Evolutionary conservation across 2,329 filamentous ascomycete genomes (phyloP).

Genomic region (Paraphaeosphaeria minitans): DNA sequence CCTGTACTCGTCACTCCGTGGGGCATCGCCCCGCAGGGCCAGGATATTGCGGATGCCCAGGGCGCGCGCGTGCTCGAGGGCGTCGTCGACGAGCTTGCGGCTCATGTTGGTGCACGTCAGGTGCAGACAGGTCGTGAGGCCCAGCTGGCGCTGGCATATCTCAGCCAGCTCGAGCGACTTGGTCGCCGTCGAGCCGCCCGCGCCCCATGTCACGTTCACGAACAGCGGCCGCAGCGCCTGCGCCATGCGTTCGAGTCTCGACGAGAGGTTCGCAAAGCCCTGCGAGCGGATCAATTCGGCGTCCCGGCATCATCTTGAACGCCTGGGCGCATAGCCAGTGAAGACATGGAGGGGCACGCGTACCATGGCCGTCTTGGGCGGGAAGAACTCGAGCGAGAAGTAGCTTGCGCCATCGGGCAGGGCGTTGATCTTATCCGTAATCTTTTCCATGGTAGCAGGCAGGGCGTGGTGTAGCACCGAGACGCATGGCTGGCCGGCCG

Average conservation of each 20-base stretch:
- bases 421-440: slow-evolving; percentile 93
- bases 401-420: slow-evolving; percentile 81
- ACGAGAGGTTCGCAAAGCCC: slow-evolving; percentile 91
- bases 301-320: slow-evolving; percentile 12
- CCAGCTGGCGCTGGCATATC: slow-evolving; percentile 89
- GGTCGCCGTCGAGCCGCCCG: slow-evolving; percentile 85
- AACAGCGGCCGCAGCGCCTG: slow-evolving; percentile 89
- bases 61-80: slow-evolving; percentile 86
- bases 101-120: slow-evolving; percentile 99
- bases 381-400: slow-evolving; percentile 99
- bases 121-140: slow-evolving; percentile 92
- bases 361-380: slow-evolving; percentile 91
- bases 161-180: slow-evolving; percentile 95
- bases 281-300: slow-evolving; percentile 36
- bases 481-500: slow-evolving; percentile 36
- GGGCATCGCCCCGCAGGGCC: slow-evolving; percentile 88
- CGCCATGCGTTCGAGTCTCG: slow-evolving; percentile 93
- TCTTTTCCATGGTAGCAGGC: slow-evolving; percentile 59
- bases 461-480: slow-evolving; percentile 21
- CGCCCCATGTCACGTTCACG: slow-evolving; percentile 97
- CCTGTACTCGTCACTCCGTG: slow-evolving; percentile 84
- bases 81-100: slow-evolving; percentile 80
- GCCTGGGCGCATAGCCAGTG: slow-evolving; percentile 15
- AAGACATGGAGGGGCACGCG: slow-evolving; percentile 40
- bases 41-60: slow-evolving; percentile 93